phyloP scores from a whole-genome alignment of 371 early-diverging fungal genomes.

The Mortierella sp. region DNA sequence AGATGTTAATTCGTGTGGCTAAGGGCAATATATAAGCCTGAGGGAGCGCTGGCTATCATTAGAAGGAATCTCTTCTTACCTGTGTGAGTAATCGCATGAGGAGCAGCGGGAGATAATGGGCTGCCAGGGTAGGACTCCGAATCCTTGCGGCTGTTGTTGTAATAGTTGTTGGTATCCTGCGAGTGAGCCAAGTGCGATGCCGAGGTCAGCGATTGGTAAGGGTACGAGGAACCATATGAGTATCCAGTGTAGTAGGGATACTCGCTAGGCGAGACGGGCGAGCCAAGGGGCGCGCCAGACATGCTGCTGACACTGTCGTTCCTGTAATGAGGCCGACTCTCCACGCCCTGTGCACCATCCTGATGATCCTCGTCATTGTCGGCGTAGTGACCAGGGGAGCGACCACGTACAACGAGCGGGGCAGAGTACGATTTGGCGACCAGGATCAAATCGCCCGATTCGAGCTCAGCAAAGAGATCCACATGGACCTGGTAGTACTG shows the following conservation, averaged over 20 bases:
- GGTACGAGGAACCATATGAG: constrained; percentile 46
- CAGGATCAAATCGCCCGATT: constrained; percentile 60
- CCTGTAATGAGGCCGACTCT: constrained; percentile 36
- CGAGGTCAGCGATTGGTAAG: constrained; percentile 48
- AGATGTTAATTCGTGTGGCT: neutral
- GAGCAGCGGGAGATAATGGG: constrained; percentile 43
- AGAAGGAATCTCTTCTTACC: constrained; percentile 18
- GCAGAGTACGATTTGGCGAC: constrained; percentile 84
- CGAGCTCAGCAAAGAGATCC: constrained; percentile 78
- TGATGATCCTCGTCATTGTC: constrained; percentile 63
- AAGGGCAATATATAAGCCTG: too few species aligned
- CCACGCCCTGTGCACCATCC: constrained; percentile 18
- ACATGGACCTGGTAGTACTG: constrained; percentile 89
- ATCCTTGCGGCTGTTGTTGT: constrained; percentile 33
- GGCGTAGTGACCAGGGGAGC: constrained; percentile 93
- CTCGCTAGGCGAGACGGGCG: constrained; percentile 34
- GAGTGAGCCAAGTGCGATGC: constrained; percentile 51
- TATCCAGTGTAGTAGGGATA: constrained; percentile 47
- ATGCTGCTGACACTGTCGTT: constrained; percentile 52
- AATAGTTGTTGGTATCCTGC: constrained; percentile 33
- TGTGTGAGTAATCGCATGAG: constrained; percentile 20
- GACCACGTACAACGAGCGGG: constrained; percentile 94
- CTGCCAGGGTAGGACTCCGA: constrained; percentile 50
- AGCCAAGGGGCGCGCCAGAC: constrained; percentile 33
- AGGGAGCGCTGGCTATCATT: neutral